These are phyloP conservation scores for Magnolia officinalis DNA, from an alignment of 164 flowering plant species.

Conservation along the genomic window DNA sequence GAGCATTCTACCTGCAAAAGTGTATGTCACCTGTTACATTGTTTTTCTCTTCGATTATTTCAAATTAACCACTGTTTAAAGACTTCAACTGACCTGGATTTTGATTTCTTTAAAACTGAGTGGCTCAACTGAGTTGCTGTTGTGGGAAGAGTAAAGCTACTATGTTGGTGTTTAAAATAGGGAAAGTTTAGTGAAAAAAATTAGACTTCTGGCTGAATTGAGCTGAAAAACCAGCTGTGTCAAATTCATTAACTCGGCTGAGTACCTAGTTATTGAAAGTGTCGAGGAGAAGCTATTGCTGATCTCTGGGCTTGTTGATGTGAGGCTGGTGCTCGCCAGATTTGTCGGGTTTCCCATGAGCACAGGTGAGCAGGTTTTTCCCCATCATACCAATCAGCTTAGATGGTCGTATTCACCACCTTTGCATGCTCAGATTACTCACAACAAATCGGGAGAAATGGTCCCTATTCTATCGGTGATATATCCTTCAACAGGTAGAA, in stretches of 20 bases:
- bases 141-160: background rate
- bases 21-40: conserved; percentile 39
- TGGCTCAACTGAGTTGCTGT: background rate
- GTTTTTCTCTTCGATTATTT: background rate
- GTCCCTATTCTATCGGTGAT: too few relatives aligned
- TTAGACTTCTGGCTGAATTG: background rate
- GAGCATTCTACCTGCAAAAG: conserved; percentile 63
- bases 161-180: background rate
- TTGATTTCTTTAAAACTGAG: background rate
- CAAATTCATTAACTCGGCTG: background rate
- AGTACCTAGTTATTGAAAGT: background rate
- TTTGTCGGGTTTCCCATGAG: too few relatives aligned
- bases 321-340: too few relatives aligned
- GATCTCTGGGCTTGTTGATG: too few relatives aligned
- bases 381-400: too few relatives aligned
- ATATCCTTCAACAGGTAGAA: too few relatives aligned
- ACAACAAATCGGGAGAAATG: too few relatives aligned
- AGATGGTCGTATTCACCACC: too few relatives aligned
- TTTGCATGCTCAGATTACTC: too few relatives aligned
- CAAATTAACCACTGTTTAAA: background rate
- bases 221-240: background rate
- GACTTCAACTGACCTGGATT: background rate
- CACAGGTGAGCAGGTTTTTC: too few relatives aligned
- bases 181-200: background rate
- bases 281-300: background rate